Base-by-base conservation (phyloP, 2,329 filamentous ascomycete species). In the Gnomoniopsis sp. region DNA sequence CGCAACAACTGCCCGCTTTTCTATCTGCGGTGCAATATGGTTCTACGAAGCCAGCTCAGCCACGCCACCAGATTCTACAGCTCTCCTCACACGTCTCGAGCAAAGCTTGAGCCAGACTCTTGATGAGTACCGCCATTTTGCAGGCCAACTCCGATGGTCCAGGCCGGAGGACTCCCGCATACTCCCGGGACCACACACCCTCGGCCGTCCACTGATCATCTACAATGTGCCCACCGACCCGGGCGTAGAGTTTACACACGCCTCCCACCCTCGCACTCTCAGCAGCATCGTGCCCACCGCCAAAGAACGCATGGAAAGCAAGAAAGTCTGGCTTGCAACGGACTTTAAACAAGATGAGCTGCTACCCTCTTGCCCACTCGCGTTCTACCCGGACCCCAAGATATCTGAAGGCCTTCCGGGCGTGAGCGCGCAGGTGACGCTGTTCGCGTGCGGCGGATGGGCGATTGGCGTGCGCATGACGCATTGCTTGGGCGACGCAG, bases 401-500 rank as follows among this genome's bases (percentile, higher is more conserved):
- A 63, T 68, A 6, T 68, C 61, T 15, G 60, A 67, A 4, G 70
- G 68, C 2, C 57, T 73, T 7, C 72, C 71, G 0, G 67, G 62
- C 15, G 67, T 70, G 59, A 64, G 69, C 4, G 67, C 77, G 1
- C 77, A 80, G 63, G 56, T 79, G 34, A 79, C 69, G 0, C 58
- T 64, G 0, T 76, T 80, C 60, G 60, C 65, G 10, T 75, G 74
- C 51, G 76, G 77, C 1, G 75, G 74, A 2, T 74, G 73, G 47
- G 73, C 71, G 1, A 61, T 82, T 11, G 71, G 72, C 11, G 65
- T 78, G n/a, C 71, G 71, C 49, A 63, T 78, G 21, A 71, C 76
- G 1, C 79, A 82, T 63, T 68, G 70, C 3, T 67, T 82, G 3
- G 74, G 75, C 0, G 79, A 82, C 60, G 77, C 78, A 1, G 68